Evolutionary conservation across 306 rosid genomes (phyloP).

Genomic region (Lathyrus oleraceus): DNA sequence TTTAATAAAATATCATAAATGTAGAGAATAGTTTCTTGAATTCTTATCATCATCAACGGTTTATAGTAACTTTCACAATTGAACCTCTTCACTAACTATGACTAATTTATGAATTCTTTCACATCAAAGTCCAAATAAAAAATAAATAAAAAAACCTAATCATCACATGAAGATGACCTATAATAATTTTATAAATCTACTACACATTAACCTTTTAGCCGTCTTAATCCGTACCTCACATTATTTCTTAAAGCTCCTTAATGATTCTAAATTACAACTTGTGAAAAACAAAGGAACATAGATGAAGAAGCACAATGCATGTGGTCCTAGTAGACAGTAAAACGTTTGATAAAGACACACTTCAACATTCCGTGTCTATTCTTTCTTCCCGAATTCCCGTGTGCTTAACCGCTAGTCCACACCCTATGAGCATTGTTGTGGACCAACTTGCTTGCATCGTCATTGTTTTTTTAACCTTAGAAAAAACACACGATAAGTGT

Average conservation of each 20-base stretch:
- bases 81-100: background rate
- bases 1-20: background rate
- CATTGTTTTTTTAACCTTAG: background rate
- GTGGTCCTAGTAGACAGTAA: conserved; percentile 16
- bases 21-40: background rate
- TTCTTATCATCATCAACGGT: background rate
- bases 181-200: background rate
- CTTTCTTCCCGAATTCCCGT: conserved; percentile 13
- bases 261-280: background rate
- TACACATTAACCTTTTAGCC: background rate
- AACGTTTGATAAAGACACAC: background rate
- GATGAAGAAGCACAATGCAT: conserved; percentile 25
- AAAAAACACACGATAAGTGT: background rate
- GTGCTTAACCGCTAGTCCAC: conserved; percentile 24
- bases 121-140: background rate
- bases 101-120: background rate
- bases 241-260: background rate
- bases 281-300: background rate
- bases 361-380: conserved; percentile 23
- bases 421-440: background rate
- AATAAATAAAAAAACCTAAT: background rate
- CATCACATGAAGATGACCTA: background rate
- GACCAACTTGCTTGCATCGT: conserved; percentile 23
- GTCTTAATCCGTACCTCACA: background rate
- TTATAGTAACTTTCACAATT: background rate